Base-by-base conservation (phyloP, 2,329 filamentous ascomycete species). In the Claviceps capensis region DNA sequence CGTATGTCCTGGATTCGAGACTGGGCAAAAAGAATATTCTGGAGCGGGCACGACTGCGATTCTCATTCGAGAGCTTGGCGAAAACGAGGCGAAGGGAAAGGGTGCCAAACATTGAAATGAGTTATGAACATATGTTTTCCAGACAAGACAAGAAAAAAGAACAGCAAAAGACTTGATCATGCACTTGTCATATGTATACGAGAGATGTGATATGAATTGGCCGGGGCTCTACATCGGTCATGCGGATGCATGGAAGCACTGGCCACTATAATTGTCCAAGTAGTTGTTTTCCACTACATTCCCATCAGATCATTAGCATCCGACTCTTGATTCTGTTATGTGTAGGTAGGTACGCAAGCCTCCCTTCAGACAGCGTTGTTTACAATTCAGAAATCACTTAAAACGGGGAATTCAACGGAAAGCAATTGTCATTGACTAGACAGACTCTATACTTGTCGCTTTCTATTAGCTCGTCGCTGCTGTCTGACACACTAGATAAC, bases 61-160 rank as follows among this genome's bases (percentile, higher is more conserved):
- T 34, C 82, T 86, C 63, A 78, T 98, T 30, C 76, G 91, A 54
- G 88, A 95, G 69, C 73, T 98, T 50, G 82, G 83, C 5, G 89
- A 95, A 61, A 86, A 81, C 8, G 93, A 98, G 69, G 89, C 90
- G 4, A 89, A 90, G 69, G 85, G 84, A 22, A 95, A 95, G 70
- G 81, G 81, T 5, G 74, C 80, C 44, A 90, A 88, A 70, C 83
- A 66, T 66, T 42, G 41, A 37, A 22, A 30, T 13, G 26, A 34
- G 30, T n/a, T 14, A n/a, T 13, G 4, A 42, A 36, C 7, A 51
- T 23, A 3, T 34, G 30, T 34, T 34, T 34, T 34, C 9, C 30
- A 34, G 30, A 11, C 13, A 16, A 6, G 5, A n/a, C 4, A 26
- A 44, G n/a, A 30, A 44, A 23, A 22, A 6, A 23, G 14, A 26